Conservation (phyloP, 129 eudicot genomes). For the Chrysanthemum makinoi region DNA sequence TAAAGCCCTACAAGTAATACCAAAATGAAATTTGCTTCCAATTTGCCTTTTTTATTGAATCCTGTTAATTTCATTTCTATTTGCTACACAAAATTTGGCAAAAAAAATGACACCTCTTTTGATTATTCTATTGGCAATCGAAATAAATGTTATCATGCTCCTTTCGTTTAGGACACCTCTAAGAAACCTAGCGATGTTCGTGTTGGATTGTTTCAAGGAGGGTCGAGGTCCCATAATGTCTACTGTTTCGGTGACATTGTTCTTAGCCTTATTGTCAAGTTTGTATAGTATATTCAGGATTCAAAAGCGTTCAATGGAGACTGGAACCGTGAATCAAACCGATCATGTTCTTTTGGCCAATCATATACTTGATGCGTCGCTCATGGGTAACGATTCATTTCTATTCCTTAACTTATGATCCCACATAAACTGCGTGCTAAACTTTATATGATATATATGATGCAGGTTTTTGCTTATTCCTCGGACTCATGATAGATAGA, state of each 20-base stretch:
- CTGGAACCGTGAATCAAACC: conserved; percentile 48
- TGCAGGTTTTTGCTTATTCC: conserved; percentile 69
- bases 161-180: conserved; percentile 69
- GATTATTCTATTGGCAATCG: conserved; percentile 37
- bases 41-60: conserved; percentile 3
- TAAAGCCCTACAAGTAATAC: conserved; percentile 13
- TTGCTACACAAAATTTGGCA: background rate
- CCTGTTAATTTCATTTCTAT: background rate
- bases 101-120: conserved; percentile 31
- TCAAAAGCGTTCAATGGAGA: conserved; percentile 42
- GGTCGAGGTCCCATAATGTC: too few relatives aligned
- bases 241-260: background rate
- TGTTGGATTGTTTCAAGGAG: conserved; percentile 42
- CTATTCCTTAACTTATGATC: background rate
- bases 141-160: conserved; percentile 49
- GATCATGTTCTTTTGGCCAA: conserved; percentile 71
- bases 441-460: background rate
- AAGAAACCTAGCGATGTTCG: conserved; percentile 53
- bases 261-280: conserved; percentile 47
- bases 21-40: conserved; percentile 15
- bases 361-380: conserved; percentile 72
- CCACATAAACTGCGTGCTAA: background rate
- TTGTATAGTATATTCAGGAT: conserved; percentile 37
- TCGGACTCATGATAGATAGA: conserved; percentile 73
- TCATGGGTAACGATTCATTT: conserved; percentile 47